Evolutionary conservation across 1,284 basidiomycete species (phyloP), one percentile per base, ranked within the genome.

Genomic region (Cutaneotrichosporon cavernicola): DNA sequence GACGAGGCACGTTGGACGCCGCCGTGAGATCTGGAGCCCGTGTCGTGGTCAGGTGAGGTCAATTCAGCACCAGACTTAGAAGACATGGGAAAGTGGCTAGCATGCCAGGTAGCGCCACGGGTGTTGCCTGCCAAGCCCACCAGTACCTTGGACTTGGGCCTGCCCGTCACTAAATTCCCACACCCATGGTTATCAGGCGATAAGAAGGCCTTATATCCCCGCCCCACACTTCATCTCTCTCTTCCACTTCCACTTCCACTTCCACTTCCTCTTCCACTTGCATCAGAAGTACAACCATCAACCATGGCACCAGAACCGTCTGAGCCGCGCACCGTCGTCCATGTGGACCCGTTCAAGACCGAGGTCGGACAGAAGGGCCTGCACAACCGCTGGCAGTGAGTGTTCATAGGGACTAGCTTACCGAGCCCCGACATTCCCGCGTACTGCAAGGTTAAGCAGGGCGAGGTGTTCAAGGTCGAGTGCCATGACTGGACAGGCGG

Each of bases 401-500:
- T 56, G 5, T 18, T 5, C 14, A 8, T 6, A n/a, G 18, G 9
- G 26, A 13, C 22, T 26, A 18, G 56, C 38, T 43, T 22, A 57
- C 22, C 11, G 38, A 58, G 56, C 63, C 77, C 75, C 1, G 71
- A 72, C 32, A 80, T 81, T 36, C 79, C 78, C 4, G 69, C 68
- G 21, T 64, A 73, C 1, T 73, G 68, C 0, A 70, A 68, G 0
- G 69, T 78, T 47, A 65, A 72, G 52, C 69, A 67, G 13, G 72
- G 69, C 10, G 65, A 87, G 84, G 85, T 86, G 4, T 91, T 91
- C 83, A 90, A 89, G 67, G 77, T 90, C 36, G 85, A 90, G 79
- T 89, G 88, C 67, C 83, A 89, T 86, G 88, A 90, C 70, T 90
- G 88, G 86, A 89, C 89, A 18, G 88, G 88, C 32, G 87, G 86